Conservation (phyloP, 2,329 filamentous ascomycete genomes). For the Aspergillus cejpii region DNA sequence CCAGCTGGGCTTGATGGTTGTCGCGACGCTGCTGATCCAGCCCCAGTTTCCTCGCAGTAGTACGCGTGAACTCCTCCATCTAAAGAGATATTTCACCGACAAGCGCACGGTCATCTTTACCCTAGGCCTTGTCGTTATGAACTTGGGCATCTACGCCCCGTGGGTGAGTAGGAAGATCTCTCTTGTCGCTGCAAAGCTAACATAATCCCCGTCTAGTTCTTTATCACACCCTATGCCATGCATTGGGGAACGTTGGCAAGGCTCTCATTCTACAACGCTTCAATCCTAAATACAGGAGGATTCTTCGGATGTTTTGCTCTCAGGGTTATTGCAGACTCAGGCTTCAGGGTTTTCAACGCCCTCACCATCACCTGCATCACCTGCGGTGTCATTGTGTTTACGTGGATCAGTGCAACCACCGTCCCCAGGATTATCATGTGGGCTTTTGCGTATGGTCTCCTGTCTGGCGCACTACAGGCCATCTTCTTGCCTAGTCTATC, state of each 20-base stretch:
- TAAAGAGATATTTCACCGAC: constrained; percentile 5
- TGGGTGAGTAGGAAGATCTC: too few species aligned
- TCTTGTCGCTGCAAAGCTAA: too few species aligned
- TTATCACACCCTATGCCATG: too few species aligned
- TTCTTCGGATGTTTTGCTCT: too few species aligned
- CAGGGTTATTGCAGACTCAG: too few species aligned
- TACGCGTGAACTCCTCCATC: not conserved
- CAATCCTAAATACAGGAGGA: constrained; percentile 8
- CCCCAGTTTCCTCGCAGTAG: constrained; percentile 2
- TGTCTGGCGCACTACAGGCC: too few species aligned
- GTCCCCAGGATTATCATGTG: constrained; percentile 2
- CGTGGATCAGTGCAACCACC: not conserved
- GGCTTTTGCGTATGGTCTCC: constrained; percentile 5
- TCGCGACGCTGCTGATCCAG: too few species aligned
- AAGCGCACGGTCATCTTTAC: constrained; percentile 1
- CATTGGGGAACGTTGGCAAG: not conserved
- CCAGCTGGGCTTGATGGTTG: constrained; percentile 3
- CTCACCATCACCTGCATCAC: too few species aligned
- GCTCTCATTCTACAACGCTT: constrained; percentile 4
- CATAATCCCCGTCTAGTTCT: too few species aligned
- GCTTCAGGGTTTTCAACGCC: too few species aligned
- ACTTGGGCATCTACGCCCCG: too few species aligned
- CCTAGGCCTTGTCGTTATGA: too few species aligned
- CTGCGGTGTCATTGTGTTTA: constrained; percentile 3
- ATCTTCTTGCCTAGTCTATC: constrained; percentile 11